Base-by-base conservation (phyloP, 768 basidiomycete genomes). In the Pholiota molesta region DNA sequence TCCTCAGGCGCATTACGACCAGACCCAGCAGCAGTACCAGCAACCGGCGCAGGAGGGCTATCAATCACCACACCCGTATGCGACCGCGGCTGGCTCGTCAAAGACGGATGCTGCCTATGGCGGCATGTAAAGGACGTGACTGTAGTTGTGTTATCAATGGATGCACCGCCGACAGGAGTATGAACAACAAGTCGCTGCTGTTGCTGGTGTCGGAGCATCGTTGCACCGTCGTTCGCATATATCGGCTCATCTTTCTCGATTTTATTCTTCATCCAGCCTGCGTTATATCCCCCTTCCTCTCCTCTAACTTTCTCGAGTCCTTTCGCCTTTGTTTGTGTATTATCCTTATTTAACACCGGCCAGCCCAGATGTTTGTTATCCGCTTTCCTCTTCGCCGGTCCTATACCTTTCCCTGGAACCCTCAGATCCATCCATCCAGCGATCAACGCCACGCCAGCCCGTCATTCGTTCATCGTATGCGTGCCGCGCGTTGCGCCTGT, bases 11-110 rank as follows among this genome's bases (percentile, higher is more conserved):
- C 42, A 52, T 23, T 49, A 49, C 14, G 47, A 49, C 23, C 47
- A 3, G 23, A 49, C 9, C 47, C 47, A 49, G 42, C 42, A 19
- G 42, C 42, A 44, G 28, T 55, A 62, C 28, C 56, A 69, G 59
- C 42, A 39, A 13, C 49, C 58, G 44, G 61, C 59, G 57, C 58
- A 62, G 55, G 19, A 61, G 19, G 68, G 35, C 3, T 69, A 71
- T 49, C 66, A 71, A 39, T 62, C 63, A 4, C 65, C 66, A 39
- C 63, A 65, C 26, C 66, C 68, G 9, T 69, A 71, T 62, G 65
- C 68, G 31, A 60, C 42, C 21, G 19, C 59, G 28, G 40, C 59
- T 16, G 60, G 14, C 39, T 17, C n/a, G 33, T 37, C 53, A 17
- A 60, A 54, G 52, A 45, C 28, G n/a, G 59, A 60, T 26, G 52